A percentile compares a stretch with the other conserved stretches of the same genome.
Conservation (phyloP, 345 rosid genomes). For the Eucalyptus sp. region DNA sequence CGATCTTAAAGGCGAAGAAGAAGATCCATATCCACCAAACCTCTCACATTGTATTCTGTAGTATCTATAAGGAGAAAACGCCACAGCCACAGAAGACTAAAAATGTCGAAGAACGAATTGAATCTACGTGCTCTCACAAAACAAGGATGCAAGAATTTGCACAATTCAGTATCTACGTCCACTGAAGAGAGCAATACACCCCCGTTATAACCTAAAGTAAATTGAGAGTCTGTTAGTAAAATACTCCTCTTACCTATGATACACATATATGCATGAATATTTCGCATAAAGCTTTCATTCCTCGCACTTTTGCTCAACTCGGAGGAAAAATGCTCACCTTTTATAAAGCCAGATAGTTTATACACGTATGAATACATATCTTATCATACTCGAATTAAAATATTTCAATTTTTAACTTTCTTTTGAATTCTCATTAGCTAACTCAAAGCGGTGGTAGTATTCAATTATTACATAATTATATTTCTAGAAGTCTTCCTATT, state of each 20-base stretch:
- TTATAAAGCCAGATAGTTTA: neutral
- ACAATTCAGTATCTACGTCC: neutral
- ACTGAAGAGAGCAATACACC: neutral
- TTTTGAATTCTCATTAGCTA: neutral
- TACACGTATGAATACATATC: neutral
- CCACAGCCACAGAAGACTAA: neutral
- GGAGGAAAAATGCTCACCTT: neutral
- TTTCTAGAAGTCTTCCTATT: neutral
- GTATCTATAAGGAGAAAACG: neutral
- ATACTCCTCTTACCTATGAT: neutral
- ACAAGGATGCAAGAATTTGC: neutral
- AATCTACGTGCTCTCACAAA: neutral
- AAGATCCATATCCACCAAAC: neutral
- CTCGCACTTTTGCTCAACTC: neutral
- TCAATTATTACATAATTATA: neutral
- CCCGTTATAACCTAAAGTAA: neutral
- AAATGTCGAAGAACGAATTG: neutral
- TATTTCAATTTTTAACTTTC: neutral
- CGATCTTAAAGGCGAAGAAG: neutral
- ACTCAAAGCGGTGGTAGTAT: neutral
- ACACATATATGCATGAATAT: neutral
- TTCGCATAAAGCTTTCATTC: neutral
- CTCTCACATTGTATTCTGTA: neutral
- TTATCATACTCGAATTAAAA: neutral
- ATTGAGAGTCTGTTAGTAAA: neutral